Evolutionary conservation across 2,329 filamentous ascomycete species (phyloP).

Genomic region (Madurella fahalii): DNA sequence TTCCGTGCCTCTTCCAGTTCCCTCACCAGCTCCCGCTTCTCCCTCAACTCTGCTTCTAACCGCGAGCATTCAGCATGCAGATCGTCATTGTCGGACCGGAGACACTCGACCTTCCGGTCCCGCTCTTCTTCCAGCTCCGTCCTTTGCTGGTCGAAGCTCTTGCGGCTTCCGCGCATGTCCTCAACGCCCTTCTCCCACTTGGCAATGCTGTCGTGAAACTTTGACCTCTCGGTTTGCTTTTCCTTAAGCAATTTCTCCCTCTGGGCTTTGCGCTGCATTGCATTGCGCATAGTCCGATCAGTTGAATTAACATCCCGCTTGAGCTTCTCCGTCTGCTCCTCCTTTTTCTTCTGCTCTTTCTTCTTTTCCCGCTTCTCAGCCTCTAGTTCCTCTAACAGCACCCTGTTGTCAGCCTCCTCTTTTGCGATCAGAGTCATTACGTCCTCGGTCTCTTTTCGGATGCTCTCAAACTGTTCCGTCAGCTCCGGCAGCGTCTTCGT

Average conservation of each 20-base stretch:
- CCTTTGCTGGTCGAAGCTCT: slow-evolving; percentile 52
- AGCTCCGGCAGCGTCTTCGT: slow-evolving; percentile 71
- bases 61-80: slow-evolving; percentile 61
- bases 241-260: slow-evolving; percentile 69
- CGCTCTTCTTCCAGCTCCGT: slow-evolving; percentile 47
- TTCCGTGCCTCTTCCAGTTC: slow-evolving; percentile 68
- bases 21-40: slow-evolving; percentile 68
- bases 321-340: slow-evolving; percentile 81
- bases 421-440: slow-evolving; percentile 64
- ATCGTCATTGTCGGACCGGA: slow-evolving; percentile 53
- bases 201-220: slow-evolving; percentile 64
- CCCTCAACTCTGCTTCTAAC: slow-evolving; percentile 69
- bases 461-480: slow-evolving; percentile 73
- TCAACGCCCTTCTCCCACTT: slow-evolving; percentile 64
- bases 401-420: slow-evolving; percentile 67
- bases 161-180: slow-evolving; percentile 54
- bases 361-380: slow-evolving; percentile 76
- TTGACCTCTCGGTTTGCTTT: slow-evolving; percentile 64
- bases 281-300: slow-evolving; percentile 75
- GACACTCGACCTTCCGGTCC: slow-evolving; percentile 47
- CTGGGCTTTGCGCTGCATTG: slow-evolving; percentile 73
- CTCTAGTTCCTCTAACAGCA: slow-evolving; percentile 63
- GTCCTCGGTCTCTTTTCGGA: slow-evolving; percentile 81
- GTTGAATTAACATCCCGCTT: slow-evolving; percentile 75
- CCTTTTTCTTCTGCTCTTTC: slow-evolving; percentile 78